Evolutionary conservation across 2,329 filamentous ascomycete species (phyloP).

Genomic region (Herpotrichia juniperi): DNA sequence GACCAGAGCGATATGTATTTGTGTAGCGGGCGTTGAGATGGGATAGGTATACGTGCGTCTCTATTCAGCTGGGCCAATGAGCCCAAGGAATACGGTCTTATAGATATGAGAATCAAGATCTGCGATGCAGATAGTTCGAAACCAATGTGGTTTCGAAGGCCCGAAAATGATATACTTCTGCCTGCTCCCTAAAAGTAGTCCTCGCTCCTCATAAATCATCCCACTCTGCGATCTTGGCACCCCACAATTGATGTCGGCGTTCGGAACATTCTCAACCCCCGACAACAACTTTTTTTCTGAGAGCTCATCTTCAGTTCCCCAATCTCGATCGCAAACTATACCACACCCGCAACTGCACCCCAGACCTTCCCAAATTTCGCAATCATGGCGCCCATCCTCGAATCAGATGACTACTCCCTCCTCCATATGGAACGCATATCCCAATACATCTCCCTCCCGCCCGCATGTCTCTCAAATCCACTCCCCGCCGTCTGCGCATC

Average conservation of each 20-base stretch:
- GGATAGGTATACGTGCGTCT: background rate
- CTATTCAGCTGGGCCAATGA: no score
- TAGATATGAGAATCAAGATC: background rate
- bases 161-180: no score
- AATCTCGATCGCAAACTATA: background rate
- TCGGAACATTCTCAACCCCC: slow-evolving; percentile 16
- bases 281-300: slow-evolving; percentile 34
- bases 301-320: background rate
- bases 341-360: background rate
- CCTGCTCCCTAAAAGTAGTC: no score
- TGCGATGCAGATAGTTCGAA: no score
- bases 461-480: slow-evolving; percentile 71
- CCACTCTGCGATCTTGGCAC: background rate
- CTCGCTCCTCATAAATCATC: background rate
- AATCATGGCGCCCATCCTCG: slow-evolving; percentile 33
- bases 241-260: background rate
- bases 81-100: no score
- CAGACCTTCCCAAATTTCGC: background rate
- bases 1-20: background rate
- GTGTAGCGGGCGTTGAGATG: background rate
- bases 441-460: slow-evolving; percentile 77
- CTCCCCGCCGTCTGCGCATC: slow-evolving; percentile 74
- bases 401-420: slow-evolving; percentile 42
- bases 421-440: slow-evolving; percentile 82
- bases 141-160: no score